These are phyloP conservation scores for Candida buenavistaensis DNA, from an alignment of 1,139 yeast genomes.

Conservation along the genomic window DNA sequence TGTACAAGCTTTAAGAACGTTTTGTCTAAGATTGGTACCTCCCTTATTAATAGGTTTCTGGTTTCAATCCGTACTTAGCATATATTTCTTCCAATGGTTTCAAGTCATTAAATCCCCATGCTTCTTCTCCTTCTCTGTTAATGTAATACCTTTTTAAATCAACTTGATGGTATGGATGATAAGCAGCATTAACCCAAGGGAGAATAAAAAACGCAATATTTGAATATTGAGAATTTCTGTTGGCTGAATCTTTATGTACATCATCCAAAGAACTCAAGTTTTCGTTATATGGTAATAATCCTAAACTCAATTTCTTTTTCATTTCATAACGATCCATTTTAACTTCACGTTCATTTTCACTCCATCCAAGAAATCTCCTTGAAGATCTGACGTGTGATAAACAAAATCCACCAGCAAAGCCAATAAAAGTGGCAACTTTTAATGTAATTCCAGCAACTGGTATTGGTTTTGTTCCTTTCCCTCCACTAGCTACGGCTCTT, in stretches of 20 bases:
- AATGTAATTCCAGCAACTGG: slow-evolving; percentile 59
- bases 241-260: slow-evolving; percentile 74
- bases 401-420: slow-evolving; percentile 70
- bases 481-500: slow-evolving; percentile 60
- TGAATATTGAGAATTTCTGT: slow-evolving; percentile 78
- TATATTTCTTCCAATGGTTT: slow-evolving; percentile 48
- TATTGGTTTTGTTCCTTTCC: slow-evolving; percentile 54
- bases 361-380: slow-evolving; percentile 76
- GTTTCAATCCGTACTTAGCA: slow-evolving; percentile 38
- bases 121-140: slow-evolving; percentile 56
- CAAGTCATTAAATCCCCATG: slow-evolving; percentile 48
- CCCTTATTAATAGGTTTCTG: no score
- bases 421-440: slow-evolving; percentile 60
- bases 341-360: slow-evolving; percentile 75
- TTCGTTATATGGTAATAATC: slow-evolving; percentile 63
- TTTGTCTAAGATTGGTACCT: no score
- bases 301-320: slow-evolving; percentile 65
- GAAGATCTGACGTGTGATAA: slow-evolving; percentile 66
- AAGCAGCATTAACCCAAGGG: slow-evolving; percentile 83
- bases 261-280: slow-evolving; percentile 63
- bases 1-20: no score
- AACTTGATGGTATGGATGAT: slow-evolving; percentile 84
- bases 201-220: slow-evolving; percentile 59
- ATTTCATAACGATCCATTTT: slow-evolving; percentile 72
- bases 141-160: slow-evolving; percentile 70